Base-by-base conservation (phyloP, 352 stramenopile species). In the Phytophthora lateralis region DNA sequence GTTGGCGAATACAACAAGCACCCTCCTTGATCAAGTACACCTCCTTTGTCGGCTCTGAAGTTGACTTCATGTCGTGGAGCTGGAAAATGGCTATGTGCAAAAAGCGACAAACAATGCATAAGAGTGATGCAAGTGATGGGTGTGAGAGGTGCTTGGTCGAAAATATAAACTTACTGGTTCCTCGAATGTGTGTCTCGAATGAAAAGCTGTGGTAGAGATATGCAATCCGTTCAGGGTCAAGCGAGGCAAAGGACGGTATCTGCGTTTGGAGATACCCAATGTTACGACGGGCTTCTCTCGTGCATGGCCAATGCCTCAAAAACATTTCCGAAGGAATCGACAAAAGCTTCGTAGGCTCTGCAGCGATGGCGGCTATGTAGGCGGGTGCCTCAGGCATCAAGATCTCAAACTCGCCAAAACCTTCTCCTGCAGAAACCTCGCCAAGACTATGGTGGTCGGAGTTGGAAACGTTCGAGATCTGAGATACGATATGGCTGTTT, bases 321-420 rank as follows among this genome's bases (percentile, higher is more conserved):
- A 88, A 90, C 37, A 83, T 56, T 2, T 69, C 55, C 0, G 64
- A 66, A 2, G 80, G 76, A 20, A 90, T 71, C 6, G 80, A 88
- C 37, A 90, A 63, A 18, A 90, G 56, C 10, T 80, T 87, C 6
- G 71, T 75, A 6, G 69, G 55, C 35, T 88, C 80, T 17, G 81
- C 50, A 21, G 78, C 76, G 9, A 85, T 39, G 21, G 80, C 78
- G n/a, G 72, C 49, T 6, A 82, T 62, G 29, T 75, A 59, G 3
- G 61, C 59, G 7, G 61, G 62, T 5, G 66, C 55, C 1, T 86
- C 73, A 10, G 69, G 67, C 4, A 85, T 52, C 32, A 88, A 75
- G 14, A 90, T 71, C 48, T 87, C 75, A 35, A 90, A 87, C 46
- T 90, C 80, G 4, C 80, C 80, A 64, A 90, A 88, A n/a, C 80